A percentile compares a stretch with the other conserved stretches of the same genome.
Evolutionary conservation across 208 protist species (phyloP).

Genomic region (Blastocrithidia nonstop): DNA sequence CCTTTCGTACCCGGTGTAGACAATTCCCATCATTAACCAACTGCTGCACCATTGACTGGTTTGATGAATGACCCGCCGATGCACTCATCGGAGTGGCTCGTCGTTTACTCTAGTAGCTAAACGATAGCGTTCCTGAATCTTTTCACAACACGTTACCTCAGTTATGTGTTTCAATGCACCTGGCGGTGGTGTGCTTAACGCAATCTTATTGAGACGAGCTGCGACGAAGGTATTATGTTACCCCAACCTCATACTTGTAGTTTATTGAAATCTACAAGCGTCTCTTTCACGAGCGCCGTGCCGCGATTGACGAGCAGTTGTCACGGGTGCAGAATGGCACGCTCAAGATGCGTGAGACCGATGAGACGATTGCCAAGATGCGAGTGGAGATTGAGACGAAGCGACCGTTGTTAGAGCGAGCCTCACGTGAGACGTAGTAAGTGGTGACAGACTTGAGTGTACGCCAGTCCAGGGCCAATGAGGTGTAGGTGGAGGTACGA

Average conservation of each 20-base stretch:
- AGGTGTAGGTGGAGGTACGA: constrained; percentile 79
- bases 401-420: constrained; percentile 80
- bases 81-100: constrained; percentile 84
- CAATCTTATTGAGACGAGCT: constrained; percentile 85
- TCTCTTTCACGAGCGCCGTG: constrained; percentile 63
- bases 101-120: constrained; percentile 56
- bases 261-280: constrained; percentile 90
- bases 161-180: constrained; percentile 84
- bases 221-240: constrained; percentile 89
- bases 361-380: constrained; percentile 88
- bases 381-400: constrained; percentile 83
- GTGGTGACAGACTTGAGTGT: constrained; percentile 83
- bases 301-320: constrained; percentile 75
- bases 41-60: constrained; percentile 97
- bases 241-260: constrained; percentile 91
- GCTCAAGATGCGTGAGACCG: constrained; percentile 85
- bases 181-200: constrained; percentile 40
- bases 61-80: constrained; percentile 91
- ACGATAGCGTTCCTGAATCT: constrained; percentile 10
- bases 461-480: constrained; percentile 66
- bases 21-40: constrained; percentile 96
- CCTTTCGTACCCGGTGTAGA: constrained; percentile 88
- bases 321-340: constrained; percentile 82
- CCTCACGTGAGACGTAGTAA: constrained; percentile 72
- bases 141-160: constrained; percentile 50